These are phyloP conservation scores for Talaromyces sp. DNA, from an alignment of 2,329 filamentous ascomycete genomes.

Conservation along the genomic window DNA sequence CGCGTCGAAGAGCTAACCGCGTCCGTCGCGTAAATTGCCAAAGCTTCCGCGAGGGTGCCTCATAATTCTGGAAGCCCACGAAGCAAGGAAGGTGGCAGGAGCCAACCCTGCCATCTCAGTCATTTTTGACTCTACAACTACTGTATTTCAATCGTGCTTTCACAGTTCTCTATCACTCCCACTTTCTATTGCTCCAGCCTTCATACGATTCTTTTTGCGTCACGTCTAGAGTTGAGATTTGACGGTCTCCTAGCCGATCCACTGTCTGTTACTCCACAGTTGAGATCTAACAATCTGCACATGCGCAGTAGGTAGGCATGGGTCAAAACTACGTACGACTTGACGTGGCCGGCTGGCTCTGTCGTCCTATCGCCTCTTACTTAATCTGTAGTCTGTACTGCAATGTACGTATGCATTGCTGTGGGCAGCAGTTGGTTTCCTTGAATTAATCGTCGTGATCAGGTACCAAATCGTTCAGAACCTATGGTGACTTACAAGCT, in stretches of 20 bases:
- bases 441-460: background rate
- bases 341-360: background rate
- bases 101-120: background rate
- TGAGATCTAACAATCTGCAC: background rate
- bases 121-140: background rate
- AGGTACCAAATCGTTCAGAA: background rate
- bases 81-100: background rate
- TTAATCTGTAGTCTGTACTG: background rate
- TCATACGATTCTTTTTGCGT: background rate
- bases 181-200: background rate
- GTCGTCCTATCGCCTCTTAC: too few species aligned
- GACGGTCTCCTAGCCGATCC: background rate
- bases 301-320: background rate
- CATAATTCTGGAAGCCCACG: background rate
- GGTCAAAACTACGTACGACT: background rate
- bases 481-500: background rate
- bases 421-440: background rate
- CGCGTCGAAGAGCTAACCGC: slow-evolving; percentile 7
- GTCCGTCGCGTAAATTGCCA: background rate
- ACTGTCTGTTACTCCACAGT: background rate
- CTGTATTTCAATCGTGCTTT: background rate
- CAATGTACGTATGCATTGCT: background rate
- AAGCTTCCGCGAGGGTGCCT: background rate
- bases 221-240: background rate
- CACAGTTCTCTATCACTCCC: background rate